These are phyloP conservation scores for Vitrella brassicaformis DNA, from an alignment of 73 alveolate genomes.

Conservation along the genomic window DNA sequence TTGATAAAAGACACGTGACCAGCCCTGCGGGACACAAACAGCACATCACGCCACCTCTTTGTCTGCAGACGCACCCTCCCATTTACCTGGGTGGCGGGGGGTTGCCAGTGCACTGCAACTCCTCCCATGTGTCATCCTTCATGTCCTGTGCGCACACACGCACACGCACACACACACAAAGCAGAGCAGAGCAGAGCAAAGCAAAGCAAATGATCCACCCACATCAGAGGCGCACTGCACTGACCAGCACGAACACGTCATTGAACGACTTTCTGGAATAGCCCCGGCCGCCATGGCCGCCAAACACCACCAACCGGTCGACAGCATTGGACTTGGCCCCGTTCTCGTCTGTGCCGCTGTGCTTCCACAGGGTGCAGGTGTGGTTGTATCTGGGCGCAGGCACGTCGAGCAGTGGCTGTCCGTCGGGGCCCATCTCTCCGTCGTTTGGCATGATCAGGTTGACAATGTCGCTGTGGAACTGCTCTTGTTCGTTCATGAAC, in stretches of 20 bases:
- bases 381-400: background rate
- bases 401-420: background rate
- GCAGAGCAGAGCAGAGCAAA: background rate
- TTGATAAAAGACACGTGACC: constrained; percentile 76
- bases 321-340: background rate
- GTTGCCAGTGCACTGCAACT: constrained; percentile 56
- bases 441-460: background rate
- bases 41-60: background rate
- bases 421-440: background rate
- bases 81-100: constrained; percentile 66
- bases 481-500: constrained; percentile 25
- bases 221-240: background rate
- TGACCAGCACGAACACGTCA: constrained; percentile 77
- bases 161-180: background rate
- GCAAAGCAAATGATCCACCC: constrained; percentile 30
- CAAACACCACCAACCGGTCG: constrained; percentile 62
- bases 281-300: constrained; percentile 91
- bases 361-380: background rate
- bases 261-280: constrained; percentile 76
- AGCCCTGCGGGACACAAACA: constrained; percentile 3
- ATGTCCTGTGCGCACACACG: background rate
- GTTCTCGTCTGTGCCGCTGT: background rate
- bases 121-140: constrained; percentile 58
- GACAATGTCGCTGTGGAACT: constrained; percentile 17
- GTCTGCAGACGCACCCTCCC: background rate